Conservation (phyloP, 2,329 filamentous ascomycete species). For the Aureobasidium sp. region DNA sequence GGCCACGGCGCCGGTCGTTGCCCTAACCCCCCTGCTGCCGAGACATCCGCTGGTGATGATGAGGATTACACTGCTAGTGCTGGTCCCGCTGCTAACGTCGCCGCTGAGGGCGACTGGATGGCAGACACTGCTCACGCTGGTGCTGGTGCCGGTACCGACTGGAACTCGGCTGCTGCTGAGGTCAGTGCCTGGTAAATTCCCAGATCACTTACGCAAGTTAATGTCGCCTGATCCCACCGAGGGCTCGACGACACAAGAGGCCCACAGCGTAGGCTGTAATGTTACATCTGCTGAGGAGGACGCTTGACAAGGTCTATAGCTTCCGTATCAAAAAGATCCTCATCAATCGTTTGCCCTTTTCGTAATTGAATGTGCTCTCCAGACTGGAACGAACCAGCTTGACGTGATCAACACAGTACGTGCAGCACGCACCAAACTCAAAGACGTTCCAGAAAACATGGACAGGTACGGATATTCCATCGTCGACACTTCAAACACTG, state of each 20-base stretch:
- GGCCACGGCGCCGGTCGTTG: constrained; percentile 22
- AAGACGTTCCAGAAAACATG: neutral
- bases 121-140: neutral
- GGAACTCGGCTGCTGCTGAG: constrained; percentile 10
- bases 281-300: neutral
- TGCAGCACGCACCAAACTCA: neutral
- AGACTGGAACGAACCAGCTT: neutral
- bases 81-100: constrained; percentile 5
- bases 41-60: constrained; percentile 4
- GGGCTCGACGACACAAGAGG: neutral
- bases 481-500: neutral
- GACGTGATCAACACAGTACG: no score
- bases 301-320: neutral
- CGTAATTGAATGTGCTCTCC: neutral
- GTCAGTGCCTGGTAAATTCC: constrained; percentile 7
- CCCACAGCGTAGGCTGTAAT: neutral
- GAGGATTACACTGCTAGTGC: constrained; percentile 15
- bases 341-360: neutral
- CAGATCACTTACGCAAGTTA: neutral
- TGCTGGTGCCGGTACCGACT: neutral
- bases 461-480: neutral
- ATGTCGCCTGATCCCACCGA: neutral
- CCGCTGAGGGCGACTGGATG: constrained; percentile 12
- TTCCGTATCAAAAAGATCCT: neutral
- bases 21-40: constrained; percentile 23